Evolutionary conservation across 345 rosid genomes (phyloP).

Genomic region (Euphorbia tirucalli): DNA sequence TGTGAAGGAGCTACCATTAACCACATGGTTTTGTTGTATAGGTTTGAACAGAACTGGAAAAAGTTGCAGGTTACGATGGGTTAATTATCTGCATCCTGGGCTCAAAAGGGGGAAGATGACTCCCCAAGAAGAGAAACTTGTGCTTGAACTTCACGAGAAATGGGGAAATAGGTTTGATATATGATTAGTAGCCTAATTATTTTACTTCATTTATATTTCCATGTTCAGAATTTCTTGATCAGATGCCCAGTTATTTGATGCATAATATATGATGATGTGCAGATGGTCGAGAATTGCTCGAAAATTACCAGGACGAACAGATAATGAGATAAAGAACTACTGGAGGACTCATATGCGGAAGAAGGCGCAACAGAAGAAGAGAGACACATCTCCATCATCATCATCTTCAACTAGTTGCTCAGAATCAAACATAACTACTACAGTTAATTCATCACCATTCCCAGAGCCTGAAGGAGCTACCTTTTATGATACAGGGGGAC

Average conservation of each 20-base stretch:
- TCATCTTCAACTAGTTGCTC: constrained; percentile 56
- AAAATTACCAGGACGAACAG: constrained; percentile 91
- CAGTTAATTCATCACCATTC: constrained; percentile 42
- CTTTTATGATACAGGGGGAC: constrained; percentile 84
- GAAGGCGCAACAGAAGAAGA: constrained; percentile 74
- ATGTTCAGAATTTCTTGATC: neutral
- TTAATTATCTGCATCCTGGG: constrained; percentile 94
- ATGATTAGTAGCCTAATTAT: neutral
- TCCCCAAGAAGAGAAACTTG: constrained; percentile 82
- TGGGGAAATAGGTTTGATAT: constrained; percentile 90
- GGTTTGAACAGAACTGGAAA: constrained; percentile 98
- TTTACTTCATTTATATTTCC: neutral
- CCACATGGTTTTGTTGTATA: constrained; percentile 65
- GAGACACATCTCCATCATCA: constrained; percentile 37
- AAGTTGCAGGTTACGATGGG: constrained; percentile 99
- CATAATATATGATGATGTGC: constrained; percentile 11
- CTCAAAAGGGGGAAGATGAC: constrained; percentile 98
- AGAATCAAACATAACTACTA: constrained; percentile 43
- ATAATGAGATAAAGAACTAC: constrained; percentile 92
- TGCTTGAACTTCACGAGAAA: constrained; percentile 86
- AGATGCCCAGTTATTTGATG: neutral
- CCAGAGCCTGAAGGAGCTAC: constrained; percentile 51
- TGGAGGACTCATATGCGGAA: constrained; percentile 95
- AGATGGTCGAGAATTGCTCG: constrained; percentile 98
- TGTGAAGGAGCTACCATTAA: constrained; percentile 50